Conservation (phyloP, 306 rosid species). For the Prunus persica region DNA sequence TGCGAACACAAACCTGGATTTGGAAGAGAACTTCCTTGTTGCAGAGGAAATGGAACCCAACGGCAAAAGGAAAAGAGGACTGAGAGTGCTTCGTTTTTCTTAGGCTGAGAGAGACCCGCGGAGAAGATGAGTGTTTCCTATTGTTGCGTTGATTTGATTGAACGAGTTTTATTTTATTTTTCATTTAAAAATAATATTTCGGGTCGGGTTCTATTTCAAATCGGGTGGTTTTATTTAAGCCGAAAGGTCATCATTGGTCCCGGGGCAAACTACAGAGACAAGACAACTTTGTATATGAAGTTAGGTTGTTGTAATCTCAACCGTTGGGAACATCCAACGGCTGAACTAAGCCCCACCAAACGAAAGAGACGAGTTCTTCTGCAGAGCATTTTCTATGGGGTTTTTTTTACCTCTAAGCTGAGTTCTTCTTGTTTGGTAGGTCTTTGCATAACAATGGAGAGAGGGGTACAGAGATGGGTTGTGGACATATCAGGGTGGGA, state of each 20-base stretch:
- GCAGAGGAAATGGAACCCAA: neutral
- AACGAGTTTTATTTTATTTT: neutral
- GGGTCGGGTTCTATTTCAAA: neutral
- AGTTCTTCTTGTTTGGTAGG: too few species aligned
- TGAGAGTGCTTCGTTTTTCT: neutral
- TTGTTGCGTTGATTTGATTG: neutral
- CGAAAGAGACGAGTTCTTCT: too few species aligned
- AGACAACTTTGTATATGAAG: too few species aligned
- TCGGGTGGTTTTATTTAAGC: neutral
- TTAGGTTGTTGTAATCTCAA: neutral
- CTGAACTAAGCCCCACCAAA: too few species aligned
- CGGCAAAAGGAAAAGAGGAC: neutral
- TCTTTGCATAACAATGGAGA: constrained; percentile 39
- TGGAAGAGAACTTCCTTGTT: neutral
- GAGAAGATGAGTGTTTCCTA: neutral
- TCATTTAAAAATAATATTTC: neutral
- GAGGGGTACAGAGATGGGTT: constrained; percentile 69
- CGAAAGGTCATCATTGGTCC: neutral
- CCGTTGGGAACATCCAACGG: neutral
- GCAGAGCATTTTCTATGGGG: too few species aligned
- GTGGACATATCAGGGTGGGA: constrained; percentile 78
- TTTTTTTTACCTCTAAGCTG: too few species aligned
- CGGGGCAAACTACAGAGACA: too few species aligned
- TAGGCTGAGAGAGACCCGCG: neutral
- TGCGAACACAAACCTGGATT: neutral